phyloP scores from a whole-genome alignment of 768 basidiomycete genomes.

The Hysterangium stoloniferum region DNA sequence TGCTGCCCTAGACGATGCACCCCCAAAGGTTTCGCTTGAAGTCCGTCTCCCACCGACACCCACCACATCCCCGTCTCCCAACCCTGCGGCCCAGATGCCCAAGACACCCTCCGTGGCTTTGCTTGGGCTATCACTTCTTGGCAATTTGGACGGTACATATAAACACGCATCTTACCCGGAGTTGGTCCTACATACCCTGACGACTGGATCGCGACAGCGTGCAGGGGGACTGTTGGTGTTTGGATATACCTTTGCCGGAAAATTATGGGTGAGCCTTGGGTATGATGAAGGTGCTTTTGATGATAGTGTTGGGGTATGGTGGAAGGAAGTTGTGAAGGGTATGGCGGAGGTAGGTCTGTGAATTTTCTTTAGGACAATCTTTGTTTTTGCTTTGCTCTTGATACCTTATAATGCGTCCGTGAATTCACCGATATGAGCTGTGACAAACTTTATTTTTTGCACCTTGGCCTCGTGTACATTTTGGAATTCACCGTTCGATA shows the following conservation, averaged over 20 bases:
- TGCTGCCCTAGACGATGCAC: conserved; percentile 68
- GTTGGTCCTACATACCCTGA: conserved; percentile 55
- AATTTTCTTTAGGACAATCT: too few species aligned
- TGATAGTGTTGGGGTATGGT: conserved; percentile 57
- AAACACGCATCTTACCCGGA: conserved; percentile 53
- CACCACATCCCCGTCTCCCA: neutral
- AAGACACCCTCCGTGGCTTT: conserved; percentile 61
- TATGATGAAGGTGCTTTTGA: conserved; percentile 77
- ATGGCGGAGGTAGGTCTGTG: conserved; percentile 36
- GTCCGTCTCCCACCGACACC: conserved; percentile 14
- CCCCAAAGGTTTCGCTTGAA: conserved; percentile 13
- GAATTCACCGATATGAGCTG: too few species aligned
- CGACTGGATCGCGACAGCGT: conserved; percentile 79
- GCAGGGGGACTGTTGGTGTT: conserved; percentile 75
- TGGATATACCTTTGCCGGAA: conserved; percentile 66
- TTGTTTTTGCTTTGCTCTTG: too few species aligned
- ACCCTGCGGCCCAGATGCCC: conserved; percentile 26
- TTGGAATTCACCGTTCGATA: too few species aligned
- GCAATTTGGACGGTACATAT: conserved; percentile 78
- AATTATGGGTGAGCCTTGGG: conserved; percentile 72
- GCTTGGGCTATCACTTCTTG: conserved; percentile 75
- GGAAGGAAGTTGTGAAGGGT: conserved; percentile 47
- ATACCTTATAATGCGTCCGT: too few species aligned
- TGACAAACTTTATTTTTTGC: too few species aligned
- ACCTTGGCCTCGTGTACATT: too few species aligned